Evolutionary conservation across 345 rosid species (phyloP).

Genomic region (Populus pruinosa): DNA sequence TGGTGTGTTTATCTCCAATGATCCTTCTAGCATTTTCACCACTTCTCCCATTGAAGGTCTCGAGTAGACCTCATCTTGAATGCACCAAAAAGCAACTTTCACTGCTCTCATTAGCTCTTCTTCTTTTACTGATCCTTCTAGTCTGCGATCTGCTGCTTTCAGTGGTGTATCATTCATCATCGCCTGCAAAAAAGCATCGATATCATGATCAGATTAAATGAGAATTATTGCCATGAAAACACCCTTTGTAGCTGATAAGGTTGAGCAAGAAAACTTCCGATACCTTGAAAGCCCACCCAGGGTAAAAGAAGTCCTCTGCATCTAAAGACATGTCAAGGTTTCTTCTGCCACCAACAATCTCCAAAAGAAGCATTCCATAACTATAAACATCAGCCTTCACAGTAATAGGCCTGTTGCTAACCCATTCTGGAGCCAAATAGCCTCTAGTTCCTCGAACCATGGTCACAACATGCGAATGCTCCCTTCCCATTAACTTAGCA

Average conservation of each 20-base stretch:
- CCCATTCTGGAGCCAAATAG: slow-evolving; percentile 32
- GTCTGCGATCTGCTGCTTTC: slow-evolving; percentile 25
- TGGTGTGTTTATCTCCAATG: slow-evolving; percentile 43
- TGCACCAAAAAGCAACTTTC: slow-evolving; percentile 34
- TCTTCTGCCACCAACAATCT: slow-evolving; percentile 31
- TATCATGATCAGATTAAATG: background rate
- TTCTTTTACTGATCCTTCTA: slow-evolving; percentile 19
- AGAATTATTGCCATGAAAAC: background rate
- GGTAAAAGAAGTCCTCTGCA: slow-evolving; percentile 57
- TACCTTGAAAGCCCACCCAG: slow-evolving; percentile 90
- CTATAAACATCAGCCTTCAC: slow-evolving; percentile 36
- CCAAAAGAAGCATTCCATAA: slow-evolving; percentile 33
- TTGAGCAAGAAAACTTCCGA: background rate
- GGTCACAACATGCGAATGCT: slow-evolving; percentile 32
- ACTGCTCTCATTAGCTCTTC: slow-evolving; percentile 27
- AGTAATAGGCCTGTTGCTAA: slow-evolving; percentile 31
- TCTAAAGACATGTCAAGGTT: slow-evolving; percentile 30
- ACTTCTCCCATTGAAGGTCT: slow-evolving; percentile 36
- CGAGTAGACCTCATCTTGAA: slow-evolving; percentile 30
- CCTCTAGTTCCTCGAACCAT: slow-evolving; percentile 37
- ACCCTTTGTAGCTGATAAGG: background rate
- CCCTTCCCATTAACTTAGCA: slow-evolving; percentile 34
- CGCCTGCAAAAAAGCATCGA: slow-evolving; percentile 1
- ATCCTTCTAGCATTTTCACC: slow-evolving; percentile 31
- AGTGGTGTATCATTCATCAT: slow-evolving; percentile 19